Evolutionary conservation across 2,329 filamentous ascomycete genomes (phyloP).

Genomic region (Fusarium sp.): DNA sequence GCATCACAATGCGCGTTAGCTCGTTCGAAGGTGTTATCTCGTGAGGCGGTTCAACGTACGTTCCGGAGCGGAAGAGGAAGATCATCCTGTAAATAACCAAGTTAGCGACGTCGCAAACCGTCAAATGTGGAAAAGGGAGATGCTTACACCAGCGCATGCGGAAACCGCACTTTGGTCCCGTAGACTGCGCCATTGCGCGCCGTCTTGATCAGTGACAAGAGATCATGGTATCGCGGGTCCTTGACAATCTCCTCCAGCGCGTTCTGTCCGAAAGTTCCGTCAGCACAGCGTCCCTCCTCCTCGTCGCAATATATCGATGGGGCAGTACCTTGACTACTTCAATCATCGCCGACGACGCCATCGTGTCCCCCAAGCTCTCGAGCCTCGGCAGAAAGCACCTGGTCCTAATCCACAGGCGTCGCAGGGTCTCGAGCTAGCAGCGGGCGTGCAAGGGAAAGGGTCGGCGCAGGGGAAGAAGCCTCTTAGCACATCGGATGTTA

Average conservation of each 20-base stretch:
- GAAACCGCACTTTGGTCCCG: conserved; percentile 96
- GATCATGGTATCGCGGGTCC: conserved; percentile 85
- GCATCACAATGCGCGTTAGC: conserved; percentile 29
- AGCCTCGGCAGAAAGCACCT: conserved; percentile 37
- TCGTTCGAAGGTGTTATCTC: not conserved
- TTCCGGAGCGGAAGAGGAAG: conserved; percentile 92
- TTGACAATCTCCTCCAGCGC: conserved; percentile 81
- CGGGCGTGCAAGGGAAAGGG: not conserved
- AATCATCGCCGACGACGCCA: conserved; percentile 44
- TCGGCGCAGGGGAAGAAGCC: not conserved
- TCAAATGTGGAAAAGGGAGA: not conserved
- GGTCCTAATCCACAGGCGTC: conserved; percentile 9
- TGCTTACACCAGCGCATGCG: conserved; percentile 87
- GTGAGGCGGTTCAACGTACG: conserved; percentile 62
- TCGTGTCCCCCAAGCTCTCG: conserved; percentile 26
- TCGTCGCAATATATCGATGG: not conserved
- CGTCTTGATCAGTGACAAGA: conserved; percentile 88
- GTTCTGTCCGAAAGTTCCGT: conserved; percentile 58
- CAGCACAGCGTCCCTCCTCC: conserved; percentile 5
- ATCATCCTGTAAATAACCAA: conserved; percentile 76
- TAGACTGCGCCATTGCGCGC: conserved; percentile 98
- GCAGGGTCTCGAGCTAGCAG: conserved; percentile 11
- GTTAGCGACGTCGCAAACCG: conserved; percentile 29
- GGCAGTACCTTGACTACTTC: conserved; percentile 46
- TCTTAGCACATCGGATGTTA: conserved; percentile 30